Evolutionary conservation across 2,329 filamentous ascomycete species (phyloP), one percentile per base, ranked within the genome.

Genomic region (Trichoderma breve): DNA sequence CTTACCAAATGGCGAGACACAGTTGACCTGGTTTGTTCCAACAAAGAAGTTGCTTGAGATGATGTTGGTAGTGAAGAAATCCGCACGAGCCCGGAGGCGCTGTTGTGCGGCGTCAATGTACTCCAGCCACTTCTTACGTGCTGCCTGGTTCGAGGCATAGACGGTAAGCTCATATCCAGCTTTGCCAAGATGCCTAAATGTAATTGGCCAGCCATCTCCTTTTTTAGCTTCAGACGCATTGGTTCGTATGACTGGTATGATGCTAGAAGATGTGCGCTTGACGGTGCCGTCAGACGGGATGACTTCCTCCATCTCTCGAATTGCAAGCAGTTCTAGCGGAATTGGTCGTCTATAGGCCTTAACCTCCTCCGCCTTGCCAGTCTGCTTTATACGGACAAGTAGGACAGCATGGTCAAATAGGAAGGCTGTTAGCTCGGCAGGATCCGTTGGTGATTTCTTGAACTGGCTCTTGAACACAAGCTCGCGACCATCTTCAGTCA

Each of bases 261-360:
- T 85, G 80, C 94, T 95, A 3, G 94, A 96, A 1, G 95, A 97
- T 15, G 95, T 91, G 66, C 96, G 88, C 83, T 97, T 98, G 39
- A 94, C 86, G 60, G 94, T 86, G 28, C 94, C 94, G 63, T 91
- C 82, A 74, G 89, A 91, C 3, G 95, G 95, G 55, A 97, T 93
- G 34, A 98, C 91, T 80, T 98, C 94, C 68, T 98, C 95, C 95
- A 99, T 98, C 80, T 98, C 95, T 68, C 92, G 91, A 76, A 99
- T 98, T 28, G 96, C 91, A 18, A 99, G 87, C 7, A 99, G 86
- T 80, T 99, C 96, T 36, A 99, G 84, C 15, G 96, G 96, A 75
- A 99, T 99, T 1, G 96, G 96, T 74, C 90, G 93, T 77, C 94
- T 90, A 82, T 98, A 98, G 0, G 97, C 96, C 80, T 97, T 96